Evolutionary conservation across 306 rosid species (phyloP).

Genomic region (Cicer cuneatum): DNA sequence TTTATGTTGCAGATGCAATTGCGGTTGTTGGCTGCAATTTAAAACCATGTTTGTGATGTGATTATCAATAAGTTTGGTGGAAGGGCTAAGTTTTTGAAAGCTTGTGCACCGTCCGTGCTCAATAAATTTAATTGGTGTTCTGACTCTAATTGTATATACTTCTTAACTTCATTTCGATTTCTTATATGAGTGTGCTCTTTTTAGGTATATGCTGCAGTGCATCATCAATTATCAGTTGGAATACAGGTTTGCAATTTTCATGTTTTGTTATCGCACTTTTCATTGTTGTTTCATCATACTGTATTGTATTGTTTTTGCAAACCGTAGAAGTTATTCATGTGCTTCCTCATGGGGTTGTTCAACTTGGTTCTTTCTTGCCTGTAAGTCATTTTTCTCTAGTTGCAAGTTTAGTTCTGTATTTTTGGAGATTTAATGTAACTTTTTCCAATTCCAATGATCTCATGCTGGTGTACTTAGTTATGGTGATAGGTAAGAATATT

Average conservation of each 20-base stretch:
- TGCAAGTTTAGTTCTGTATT: constrained; percentile 46
- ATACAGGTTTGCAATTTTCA: constrained; percentile 71
- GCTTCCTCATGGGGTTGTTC: constrained; percentile 93
- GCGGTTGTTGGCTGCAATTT: too few species aligned
- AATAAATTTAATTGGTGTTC: background rate
- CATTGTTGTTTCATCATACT: constrained; percentile 25
- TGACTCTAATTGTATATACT: background rate
- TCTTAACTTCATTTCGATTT: constrained; percentile 31
- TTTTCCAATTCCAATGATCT: constrained; percentile 1
- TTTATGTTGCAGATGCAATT: too few species aligned
- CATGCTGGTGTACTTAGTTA: constrained; percentile 14
- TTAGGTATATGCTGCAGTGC: constrained; percentile 81
- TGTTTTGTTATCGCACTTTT: constrained; percentile 24
- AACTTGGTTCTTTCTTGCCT: constrained; percentile 76
- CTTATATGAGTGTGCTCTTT: constrained; percentile 32
- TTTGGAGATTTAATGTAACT: constrained; percentile 10
- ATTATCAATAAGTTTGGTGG: background rate
- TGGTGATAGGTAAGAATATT: constrained; percentile 26
- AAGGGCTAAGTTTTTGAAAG: background rate
- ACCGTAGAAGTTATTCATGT: constrained; percentile 89
- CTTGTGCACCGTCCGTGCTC: background rate
- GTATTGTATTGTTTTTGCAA: constrained; percentile 56
- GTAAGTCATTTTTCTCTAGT: constrained; percentile 57
- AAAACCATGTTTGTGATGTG: background rate
- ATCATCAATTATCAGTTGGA: constrained; percentile 81